A percentile compares a stretch with the other conserved stretches of the same genome.
Evolutionary conservation across 306 rosid genomes (phyloP).

Genomic region (Geum urbanum): DNA sequence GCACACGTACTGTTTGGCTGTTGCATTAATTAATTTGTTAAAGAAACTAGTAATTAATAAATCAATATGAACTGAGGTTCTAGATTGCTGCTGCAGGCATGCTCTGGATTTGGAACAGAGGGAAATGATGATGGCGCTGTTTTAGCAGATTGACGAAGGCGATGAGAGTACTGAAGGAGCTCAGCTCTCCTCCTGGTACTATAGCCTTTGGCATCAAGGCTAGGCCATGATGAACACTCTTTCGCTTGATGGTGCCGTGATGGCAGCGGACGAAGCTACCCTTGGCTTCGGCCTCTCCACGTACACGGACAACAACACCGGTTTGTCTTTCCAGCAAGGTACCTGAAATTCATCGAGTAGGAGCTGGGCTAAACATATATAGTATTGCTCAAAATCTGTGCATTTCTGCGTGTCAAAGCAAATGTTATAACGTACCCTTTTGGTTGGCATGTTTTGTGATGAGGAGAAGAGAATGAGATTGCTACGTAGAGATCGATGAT

Average conservation of each 20-base stretch:
- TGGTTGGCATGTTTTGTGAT: constrained; percentile 33
- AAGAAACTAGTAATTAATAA: no score
- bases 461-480: constrained; percentile 3
- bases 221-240: constrained; percentile 23
- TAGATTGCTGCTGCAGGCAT: constrained; percentile 17
- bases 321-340: constrained; percentile 36
- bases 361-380: constrained; percentile 12
- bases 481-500: neutral
- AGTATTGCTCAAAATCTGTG: neutral
- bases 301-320: constrained; percentile 49
- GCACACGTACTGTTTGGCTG: neutral
- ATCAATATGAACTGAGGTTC: no score
- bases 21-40: no score
- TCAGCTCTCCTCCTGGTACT: constrained; percentile 51
- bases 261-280: constrained; percentile 16
- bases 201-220: constrained; percentile 29
- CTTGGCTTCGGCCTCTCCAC: constrained; percentile 48
- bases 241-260: constrained; percentile 32
- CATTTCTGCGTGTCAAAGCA: neutral
- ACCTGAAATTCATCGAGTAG: constrained; percentile 30
- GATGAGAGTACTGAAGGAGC: constrained; percentile 63
- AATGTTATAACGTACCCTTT: constrained; percentile 40
- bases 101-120: constrained; percentile 10
- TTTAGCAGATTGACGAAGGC: constrained; percentile 45
- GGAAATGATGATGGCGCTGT: constrained; percentile 30